Evolutionary conservation across 805 yeast species (phyloP).

Genomic region (Priceomyces melissophilus): DNA sequence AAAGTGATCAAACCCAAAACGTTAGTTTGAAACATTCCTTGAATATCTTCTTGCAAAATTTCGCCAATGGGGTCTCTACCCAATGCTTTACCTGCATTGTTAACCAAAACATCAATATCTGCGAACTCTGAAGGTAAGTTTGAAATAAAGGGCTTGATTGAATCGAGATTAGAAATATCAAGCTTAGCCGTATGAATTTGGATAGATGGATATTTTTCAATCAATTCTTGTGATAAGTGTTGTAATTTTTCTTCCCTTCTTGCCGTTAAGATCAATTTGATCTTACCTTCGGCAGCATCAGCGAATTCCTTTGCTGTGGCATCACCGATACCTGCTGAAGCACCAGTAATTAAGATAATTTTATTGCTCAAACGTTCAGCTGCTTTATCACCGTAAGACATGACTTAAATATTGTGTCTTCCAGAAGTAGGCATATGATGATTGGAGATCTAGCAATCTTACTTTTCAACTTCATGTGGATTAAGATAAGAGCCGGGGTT

Average conservation of each 20-base stretch:
- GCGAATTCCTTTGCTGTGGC: slow-evolving; percentile 90
- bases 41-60: slow-evolving; percentile 60
- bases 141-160: slow-evolving; percentile 48
- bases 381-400: slow-evolving; percentile 72
- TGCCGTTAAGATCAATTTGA: slow-evolving; percentile 73
- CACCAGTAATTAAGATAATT: slow-evolving; percentile 87
- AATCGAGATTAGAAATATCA: slow-evolving; percentile 40
- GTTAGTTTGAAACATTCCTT: slow-evolving; percentile 79
- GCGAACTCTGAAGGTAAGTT: slow-evolving; percentile 56
- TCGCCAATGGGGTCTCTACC: slow-evolving; percentile 77
- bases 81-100: slow-evolving; percentile 77
- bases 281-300: slow-evolving; percentile 64
- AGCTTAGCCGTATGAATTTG: slow-evolving; percentile 57
- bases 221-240: slow-evolving; percentile 46
- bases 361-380: slow-evolving; percentile 80
- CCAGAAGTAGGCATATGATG: too few species aligned
- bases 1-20: slow-evolving; percentile 81
- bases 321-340: slow-evolving; percentile 92
- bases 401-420: slow-evolving; percentile 14
- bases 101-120: slow-evolving; percentile 63
- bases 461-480: neutral
- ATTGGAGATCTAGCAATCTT: neutral
- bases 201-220: slow-evolving; percentile 45
- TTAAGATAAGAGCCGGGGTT: neutral
- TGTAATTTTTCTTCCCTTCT: slow-evolving; percentile 66